These are phyloP conservation scores for Aegle marmelos DNA, from an alignment of 345 rosid genomes.

Conservation along the genomic window DNA sequence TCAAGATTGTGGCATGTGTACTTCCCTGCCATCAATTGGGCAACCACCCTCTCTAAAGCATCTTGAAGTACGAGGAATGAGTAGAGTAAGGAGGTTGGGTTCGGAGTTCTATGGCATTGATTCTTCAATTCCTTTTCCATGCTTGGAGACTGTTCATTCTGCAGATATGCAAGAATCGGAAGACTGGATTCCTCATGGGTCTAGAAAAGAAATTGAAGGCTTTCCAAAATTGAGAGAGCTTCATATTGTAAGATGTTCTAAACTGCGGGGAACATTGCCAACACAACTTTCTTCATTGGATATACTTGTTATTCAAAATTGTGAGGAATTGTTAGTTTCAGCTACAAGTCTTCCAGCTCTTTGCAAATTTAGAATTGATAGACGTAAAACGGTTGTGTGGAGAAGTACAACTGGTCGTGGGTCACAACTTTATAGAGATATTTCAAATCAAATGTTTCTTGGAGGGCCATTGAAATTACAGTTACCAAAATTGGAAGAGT, in stretches of 20 bases:
- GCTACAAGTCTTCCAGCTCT: neutral
- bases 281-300: neutral
- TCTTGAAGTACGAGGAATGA: neutral
- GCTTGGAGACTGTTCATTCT: slow-evolving; percentile 14
- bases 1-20: neutral
- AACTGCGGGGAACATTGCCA: slow-evolving; percentile 24
- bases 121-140: slow-evolving; percentile 4
- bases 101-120: neutral
- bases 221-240: slow-evolving; percentile 36
- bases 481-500: neutral
- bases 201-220: slow-evolving; percentile 3
- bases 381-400: neutral
- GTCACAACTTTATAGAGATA: neutral
- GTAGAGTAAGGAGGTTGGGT: neutral
- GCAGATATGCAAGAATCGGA: slow-evolving; percentile 31
- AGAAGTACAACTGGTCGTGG: neutral
- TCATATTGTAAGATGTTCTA: slow-evolving; percentile 25
- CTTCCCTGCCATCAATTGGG: slow-evolving; percentile 7
- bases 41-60: slow-evolving; percentile 2
- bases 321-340: neutral
- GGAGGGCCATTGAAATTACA: neutral
- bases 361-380: neutral
- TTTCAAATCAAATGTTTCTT: neutral
- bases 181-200: slow-evolving; percentile 25
- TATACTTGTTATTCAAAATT: neutral